These are phyloP conservation scores for Iberis pinnata DNA, from an alignment of 345 rosid genomes.

Conservation along the genomic window DNA sequence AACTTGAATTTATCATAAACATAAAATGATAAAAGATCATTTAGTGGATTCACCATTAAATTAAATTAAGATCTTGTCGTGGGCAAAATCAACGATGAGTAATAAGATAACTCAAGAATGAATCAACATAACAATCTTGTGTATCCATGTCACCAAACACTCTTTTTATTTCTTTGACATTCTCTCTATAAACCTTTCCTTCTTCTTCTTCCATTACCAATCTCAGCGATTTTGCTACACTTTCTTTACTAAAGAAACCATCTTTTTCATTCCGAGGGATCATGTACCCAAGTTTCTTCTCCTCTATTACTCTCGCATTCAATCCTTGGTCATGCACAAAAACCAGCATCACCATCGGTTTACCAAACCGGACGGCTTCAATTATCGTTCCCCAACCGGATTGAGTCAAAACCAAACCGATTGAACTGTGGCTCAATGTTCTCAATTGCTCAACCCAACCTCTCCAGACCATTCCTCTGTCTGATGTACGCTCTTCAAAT, in stretches of 20 bases:
- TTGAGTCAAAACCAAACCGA: constrained; percentile 37
- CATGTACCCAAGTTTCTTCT: constrained; percentile 24
- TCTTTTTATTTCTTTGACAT: constrained; percentile 30
- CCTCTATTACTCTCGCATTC: constrained; percentile 27
- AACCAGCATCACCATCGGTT: constrained; percentile 21
- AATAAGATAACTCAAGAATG: constrained; percentile 9
- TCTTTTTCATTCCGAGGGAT: constrained; percentile 25
- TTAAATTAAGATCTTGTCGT: no score
- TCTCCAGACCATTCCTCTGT: constrained; percentile 32
- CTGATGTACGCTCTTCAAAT: constrained; percentile 30
- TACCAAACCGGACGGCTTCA: constrained; percentile 28
- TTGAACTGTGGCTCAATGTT: constrained; percentile 33
- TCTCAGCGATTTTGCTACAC: constrained; percentile 29
- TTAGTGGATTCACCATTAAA: no score
- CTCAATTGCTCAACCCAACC: constrained; percentile 42
- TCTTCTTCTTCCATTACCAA: constrained; percentile 32
- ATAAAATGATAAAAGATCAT: no score
- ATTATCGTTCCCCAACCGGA: constrained; percentile 30
- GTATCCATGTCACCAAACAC: constrained; percentile 21
- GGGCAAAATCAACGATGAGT: constrained; percentile 4
- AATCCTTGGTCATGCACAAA: constrained; percentile 33
- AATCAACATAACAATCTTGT: constrained; percentile 20
- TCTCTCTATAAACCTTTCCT: constrained; percentile 34
- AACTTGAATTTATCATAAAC: no score
- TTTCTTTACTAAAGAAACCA: constrained; percentile 28